Conservation (phyloP, 2,329 filamentous ascomycete genomes). For the Colletotrichum cereale region DNA sequence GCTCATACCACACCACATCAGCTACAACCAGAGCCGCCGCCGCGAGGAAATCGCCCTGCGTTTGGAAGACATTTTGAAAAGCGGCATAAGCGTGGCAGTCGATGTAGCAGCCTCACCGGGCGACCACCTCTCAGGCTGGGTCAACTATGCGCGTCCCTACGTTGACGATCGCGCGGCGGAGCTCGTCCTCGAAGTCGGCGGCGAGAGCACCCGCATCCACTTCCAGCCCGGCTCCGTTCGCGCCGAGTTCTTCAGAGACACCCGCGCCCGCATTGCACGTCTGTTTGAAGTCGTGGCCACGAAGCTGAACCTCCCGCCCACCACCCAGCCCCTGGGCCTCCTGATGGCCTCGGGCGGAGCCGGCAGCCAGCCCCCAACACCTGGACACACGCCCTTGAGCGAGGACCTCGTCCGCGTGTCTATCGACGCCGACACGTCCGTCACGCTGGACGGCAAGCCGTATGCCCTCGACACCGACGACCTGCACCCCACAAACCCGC, state of each 20-base stretch:
- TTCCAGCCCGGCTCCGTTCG: conserved; percentile 55
- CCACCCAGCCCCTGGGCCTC: conserved; percentile 71
- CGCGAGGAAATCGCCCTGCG: conserved; percentile 83
- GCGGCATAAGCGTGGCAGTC: conserved; percentile 76
- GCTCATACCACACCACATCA: conserved; percentile 81
- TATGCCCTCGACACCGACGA: conserved; percentile 50
- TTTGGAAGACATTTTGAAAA: conserved; percentile 89
- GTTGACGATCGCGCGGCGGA: conserved; percentile 81
- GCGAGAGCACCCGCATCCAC: conserved; percentile 72
- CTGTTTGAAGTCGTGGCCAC: conserved; percentile 85
- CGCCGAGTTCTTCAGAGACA: conserved; percentile 81
- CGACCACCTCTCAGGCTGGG: conserved; percentile 61
- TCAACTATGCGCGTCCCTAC: conserved; percentile 87
- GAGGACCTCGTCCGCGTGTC: conserved; percentile 77
- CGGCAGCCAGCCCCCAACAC: conserved; percentile 71
- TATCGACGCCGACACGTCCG: conserved; percentile 70
- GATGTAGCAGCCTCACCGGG: conserved; percentile 54
- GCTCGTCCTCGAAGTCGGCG: conserved; percentile 84
- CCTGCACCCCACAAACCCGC: conserved; percentile 8
- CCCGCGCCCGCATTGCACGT: conserved; percentile 76
- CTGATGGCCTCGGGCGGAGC: conserved; percentile 76
- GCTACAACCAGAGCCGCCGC: conserved; percentile 77
- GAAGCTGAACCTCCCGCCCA: conserved; percentile 78
- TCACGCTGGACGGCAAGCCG: conserved; percentile 69
- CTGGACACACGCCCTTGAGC: conserved; percentile 76